Conservation (phyloP, 2,329 filamentous ascomycete species). For the Ophiosphaerella narmari region DNA sequence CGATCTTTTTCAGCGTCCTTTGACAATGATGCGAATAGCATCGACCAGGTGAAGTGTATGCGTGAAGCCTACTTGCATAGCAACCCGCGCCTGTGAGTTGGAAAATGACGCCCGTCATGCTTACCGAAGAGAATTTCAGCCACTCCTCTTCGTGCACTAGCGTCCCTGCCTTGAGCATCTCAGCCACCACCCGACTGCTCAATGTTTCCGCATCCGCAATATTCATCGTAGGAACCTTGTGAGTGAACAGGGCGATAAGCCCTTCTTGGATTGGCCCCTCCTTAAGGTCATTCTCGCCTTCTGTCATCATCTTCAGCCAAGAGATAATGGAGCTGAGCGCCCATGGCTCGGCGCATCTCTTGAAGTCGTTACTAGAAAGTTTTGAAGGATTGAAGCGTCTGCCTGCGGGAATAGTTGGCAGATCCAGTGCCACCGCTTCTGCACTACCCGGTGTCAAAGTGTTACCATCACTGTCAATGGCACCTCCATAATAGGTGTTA, state of each 20-base stretch:
- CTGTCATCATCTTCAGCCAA: conserved; percentile 88
- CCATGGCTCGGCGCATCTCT: conserved; percentile 88
- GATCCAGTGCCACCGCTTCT: conserved; percentile 69
- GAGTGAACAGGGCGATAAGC: conserved; percentile 84
- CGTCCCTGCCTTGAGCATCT: conserved; percentile 79
- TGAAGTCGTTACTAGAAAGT: conserved; percentile 78
- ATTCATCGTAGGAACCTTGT: conserved; percentile 98
- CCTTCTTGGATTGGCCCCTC: conserved; percentile 85
- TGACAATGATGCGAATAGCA: conserved; percentile 96
- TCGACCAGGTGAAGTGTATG: conserved; percentile 68
- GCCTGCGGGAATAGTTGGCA: conserved; percentile 80
- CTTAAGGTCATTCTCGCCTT: conserved; percentile 87
- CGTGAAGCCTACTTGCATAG: conserved; percentile 83
- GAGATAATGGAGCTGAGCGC: conserved; percentile 82
- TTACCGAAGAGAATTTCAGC: conserved; percentile 85
- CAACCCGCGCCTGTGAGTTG: conserved; percentile 91
- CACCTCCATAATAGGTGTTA: conserved; percentile 41
- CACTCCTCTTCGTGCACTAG: conserved; percentile 92
- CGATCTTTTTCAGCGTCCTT: conserved; percentile 91
- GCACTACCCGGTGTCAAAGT: conserved; percentile 58
- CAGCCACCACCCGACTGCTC: conserved; percentile 73
- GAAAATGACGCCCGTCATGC: conserved; percentile 87
- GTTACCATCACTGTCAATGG: conserved; percentile 53
- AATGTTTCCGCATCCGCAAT: conserved; percentile 93
- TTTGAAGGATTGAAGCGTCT: conserved; percentile 86